Evolutionary conservation across 2,329 filamentous ascomycete species (phyloP).

Genomic region (Paecilomyces sp.): DNA sequence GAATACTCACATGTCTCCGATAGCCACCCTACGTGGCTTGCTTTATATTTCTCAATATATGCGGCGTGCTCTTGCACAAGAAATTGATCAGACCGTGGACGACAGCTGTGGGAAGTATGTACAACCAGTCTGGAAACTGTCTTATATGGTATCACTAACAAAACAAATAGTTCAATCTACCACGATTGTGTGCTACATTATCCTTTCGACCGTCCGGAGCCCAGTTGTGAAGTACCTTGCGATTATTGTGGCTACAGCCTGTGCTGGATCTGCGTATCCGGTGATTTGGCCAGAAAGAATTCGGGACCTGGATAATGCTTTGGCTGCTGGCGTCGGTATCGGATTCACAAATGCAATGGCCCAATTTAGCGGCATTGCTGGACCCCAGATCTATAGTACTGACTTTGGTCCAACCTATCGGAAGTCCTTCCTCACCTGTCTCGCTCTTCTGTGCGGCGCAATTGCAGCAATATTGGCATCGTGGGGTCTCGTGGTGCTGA

Average conservation of each 20-base stretch:
- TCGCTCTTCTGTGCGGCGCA: constrained; percentile 21
- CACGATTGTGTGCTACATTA: constrained; percentile 34
- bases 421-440: constrained; percentile 29
- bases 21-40: constrained; percentile 32
- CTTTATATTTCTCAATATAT: constrained; percentile 32
- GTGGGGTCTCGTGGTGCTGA: constrained; percentile 15
- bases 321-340: constrained; percentile 34
- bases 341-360: constrained; percentile 38
- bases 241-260: constrained; percentile 27
- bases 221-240: constrained; percentile 29
- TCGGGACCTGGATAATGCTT: constrained; percentile 33
- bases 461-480: constrained; percentile 19
- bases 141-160: constrained; percentile 5
- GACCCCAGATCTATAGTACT: constrained; percentile 35
- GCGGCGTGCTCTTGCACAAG: constrained; percentile 27
- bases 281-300: constrained; percentile 41
- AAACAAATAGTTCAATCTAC: constrained; percentile 22
- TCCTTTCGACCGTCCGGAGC: constrained; percentile 29
- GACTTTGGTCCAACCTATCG: constrained; percentile 34
- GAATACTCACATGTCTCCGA: background rate
- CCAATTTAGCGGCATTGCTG: constrained; percentile 36
- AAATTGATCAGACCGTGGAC: constrained; percentile 32
- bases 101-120: constrained; percentile 31
- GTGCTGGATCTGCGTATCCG: constrained; percentile 35
- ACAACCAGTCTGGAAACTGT: background rate